Base-by-base conservation (phyloP, 768 basidiomycete genomes). In the Rubroboletus pulcherrimus region DNA sequence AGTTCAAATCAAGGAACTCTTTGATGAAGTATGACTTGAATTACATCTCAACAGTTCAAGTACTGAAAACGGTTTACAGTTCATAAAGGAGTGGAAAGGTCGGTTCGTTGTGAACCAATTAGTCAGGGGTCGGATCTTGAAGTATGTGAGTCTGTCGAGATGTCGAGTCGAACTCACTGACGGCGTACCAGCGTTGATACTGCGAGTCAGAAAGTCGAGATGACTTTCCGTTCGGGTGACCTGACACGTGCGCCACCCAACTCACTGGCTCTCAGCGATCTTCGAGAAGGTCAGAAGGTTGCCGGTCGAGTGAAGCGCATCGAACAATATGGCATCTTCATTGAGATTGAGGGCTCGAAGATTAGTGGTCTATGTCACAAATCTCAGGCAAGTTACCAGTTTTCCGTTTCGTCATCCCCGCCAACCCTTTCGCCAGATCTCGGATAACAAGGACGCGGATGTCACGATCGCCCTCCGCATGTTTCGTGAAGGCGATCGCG, bases 361-460 rank as follows among this genome's bases (percentile, higher is more conserved):
- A 75, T 98, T 47, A 85, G 81, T 57, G 96, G 96, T 6, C 78
- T 99, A 11, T 99, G 96, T 70, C 96, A 98, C 71, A 94, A 93
- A 71, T 91, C 92, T 10, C 82, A 98, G 80, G 93, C 88, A 63
- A 50, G 78, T 58, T 41, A 41, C 29, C 30, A 39, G n/a, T 46
- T 35, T 38, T 39, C 44, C 29, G 31, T 48, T 42, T 19, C 40
- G 1, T 19, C 21, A 9, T 48, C 15, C n/a, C 17, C 50, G 46
- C 48, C 48, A 39, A 38, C 49, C 24, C 49, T 53, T 53, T 19
- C 21, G 34, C 26, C 59, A 97, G 93, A 78, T 98, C 41, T 90
- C 94, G 8, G 96, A 98, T 66, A 92, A 91, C 68, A 78, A 84
- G 58, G 82, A 88, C 31, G 89, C 89, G 5, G 91, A 95, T 69